These are phyloP conservation scores for Paecilomyces niveus DNA, from an alignment of 2,329 filamentous ascomycete species.

Conservation along the genomic window DNA sequence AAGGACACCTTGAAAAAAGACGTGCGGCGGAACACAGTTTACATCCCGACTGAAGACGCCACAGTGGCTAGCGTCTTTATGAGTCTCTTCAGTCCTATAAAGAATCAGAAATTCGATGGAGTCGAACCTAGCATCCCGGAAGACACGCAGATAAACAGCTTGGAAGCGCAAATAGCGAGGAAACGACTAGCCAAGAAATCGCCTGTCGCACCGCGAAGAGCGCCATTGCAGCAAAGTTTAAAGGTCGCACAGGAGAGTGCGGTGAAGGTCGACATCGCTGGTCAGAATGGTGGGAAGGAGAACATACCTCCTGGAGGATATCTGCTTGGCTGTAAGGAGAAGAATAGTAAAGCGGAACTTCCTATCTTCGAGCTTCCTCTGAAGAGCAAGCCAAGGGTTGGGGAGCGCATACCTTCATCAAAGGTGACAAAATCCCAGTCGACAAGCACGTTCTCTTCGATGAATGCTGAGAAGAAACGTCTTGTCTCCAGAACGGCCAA, in stretches of 20 bases:
- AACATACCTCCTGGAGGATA: conserved; percentile 49
- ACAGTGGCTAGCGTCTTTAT: conserved; percentile 37
- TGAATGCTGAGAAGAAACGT: background rate
- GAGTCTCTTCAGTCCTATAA: conserved; percentile 36
- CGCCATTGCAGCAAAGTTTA: conserved; percentile 41
- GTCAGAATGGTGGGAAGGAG: conserved; percentile 54
- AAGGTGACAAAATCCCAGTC: conserved; percentile 5
- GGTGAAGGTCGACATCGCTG: conserved; percentile 40
- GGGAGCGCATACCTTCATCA: conserved; percentile 14
- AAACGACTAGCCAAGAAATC: conserved; percentile 23
- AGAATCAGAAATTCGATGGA: conserved; percentile 12
- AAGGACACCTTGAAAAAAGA: conserved; percentile 21
- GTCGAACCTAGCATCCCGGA: conserved; percentile 5
- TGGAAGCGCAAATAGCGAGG: conserved; percentile 27
- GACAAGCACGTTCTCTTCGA: background rate
- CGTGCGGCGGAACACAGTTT: conserved; percentile 31
- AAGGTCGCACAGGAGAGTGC: conserved; percentile 35
- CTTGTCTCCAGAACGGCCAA: background rate
- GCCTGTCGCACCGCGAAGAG: conserved; percentile 22
- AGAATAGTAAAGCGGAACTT: conserved; percentile 6
- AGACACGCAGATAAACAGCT: conserved; percentile 19
- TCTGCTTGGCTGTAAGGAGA: conserved; percentile 11
- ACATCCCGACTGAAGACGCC: conserved; percentile 36
- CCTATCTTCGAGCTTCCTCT: conserved; percentile 6
- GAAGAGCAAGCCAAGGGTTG: conserved; percentile 24